Evolutionary conservation across 257 asterid genomes (phyloP).

Genomic region (Capsicum chinense): DNA sequence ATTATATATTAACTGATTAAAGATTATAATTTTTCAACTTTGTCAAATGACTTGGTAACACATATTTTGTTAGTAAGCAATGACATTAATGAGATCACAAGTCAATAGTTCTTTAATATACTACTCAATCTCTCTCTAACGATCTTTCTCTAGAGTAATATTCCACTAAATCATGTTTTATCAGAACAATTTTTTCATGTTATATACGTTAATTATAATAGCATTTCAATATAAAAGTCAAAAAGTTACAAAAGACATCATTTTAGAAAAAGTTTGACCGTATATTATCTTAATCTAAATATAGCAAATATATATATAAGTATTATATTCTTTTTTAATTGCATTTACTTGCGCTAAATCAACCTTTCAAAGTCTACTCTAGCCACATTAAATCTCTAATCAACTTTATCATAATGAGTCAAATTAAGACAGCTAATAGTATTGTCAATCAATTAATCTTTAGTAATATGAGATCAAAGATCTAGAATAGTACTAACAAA

Average conservation of each 20-base stretch:
- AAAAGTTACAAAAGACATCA: neutral
- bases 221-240: neutral
- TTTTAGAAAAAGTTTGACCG: neutral
- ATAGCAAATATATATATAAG: neutral
- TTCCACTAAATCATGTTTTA: neutral
- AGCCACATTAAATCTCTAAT: slow-evolving; percentile 12
- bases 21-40: neutral
- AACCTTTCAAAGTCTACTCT: neutral
- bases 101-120: neutral
- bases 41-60: neutral
- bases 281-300: neutral
- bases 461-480: slow-evolving; percentile 19
- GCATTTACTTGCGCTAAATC: slow-evolving; percentile 12
- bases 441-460: neutral
- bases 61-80: neutral
- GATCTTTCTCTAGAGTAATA: neutral
- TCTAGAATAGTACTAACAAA: neutral
- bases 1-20: neutral
- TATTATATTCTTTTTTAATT: neutral
- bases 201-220: neutral
- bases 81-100: neutral
- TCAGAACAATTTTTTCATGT: neutral
- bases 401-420: slow-evolving; percentile 3
- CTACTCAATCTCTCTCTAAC: neutral
- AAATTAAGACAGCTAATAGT: slow-evolving; percentile 1